phyloP scores from a whole-genome alignment of 208 protist genomes.

The Phytomonas francai region DNA sequence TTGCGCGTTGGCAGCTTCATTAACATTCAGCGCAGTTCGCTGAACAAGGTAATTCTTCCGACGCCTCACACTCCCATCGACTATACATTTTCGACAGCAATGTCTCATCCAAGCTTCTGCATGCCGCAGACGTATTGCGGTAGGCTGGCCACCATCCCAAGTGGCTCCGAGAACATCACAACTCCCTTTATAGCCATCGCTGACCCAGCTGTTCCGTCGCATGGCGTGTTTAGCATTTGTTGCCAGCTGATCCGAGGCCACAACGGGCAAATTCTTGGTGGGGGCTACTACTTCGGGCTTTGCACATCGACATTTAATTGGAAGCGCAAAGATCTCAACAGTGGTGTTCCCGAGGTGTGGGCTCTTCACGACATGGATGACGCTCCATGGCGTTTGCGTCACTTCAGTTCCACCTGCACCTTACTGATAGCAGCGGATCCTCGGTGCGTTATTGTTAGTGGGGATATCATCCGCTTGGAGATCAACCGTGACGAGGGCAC shows the following conservation, averaged over 20 bases:
- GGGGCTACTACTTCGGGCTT: slow-evolving; percentile 86
- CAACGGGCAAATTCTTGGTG: slow-evolving; percentile 83
- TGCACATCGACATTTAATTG: slow-evolving; percentile 63
- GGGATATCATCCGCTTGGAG: slow-evolving; percentile 77
- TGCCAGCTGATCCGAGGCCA: slow-evolving; percentile 80
- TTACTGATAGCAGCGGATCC: slow-evolving; percentile 69
- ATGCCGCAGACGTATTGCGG: slow-evolving; percentile 71
- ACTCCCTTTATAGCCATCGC: slow-evolving; percentile 85
- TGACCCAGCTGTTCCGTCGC: slow-evolving; percentile 54
- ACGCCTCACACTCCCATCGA: slow-evolving; percentile 35
- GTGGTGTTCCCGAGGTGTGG: slow-evolving; percentile 68
- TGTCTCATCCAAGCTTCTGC: slow-evolving; percentile 67
- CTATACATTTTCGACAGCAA: slow-evolving; percentile 61
- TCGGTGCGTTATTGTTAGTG: slow-evolving; percentile 83
- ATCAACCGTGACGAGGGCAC: slow-evolving; percentile 68
- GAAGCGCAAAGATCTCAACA: slow-evolving; percentile 62
- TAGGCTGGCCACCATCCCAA: slow-evolving; percentile 67
- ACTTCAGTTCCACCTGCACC: slow-evolving; percentile 42
- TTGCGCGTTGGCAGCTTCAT: slow-evolving; percentile 57
- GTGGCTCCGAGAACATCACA: slow-evolving; percentile 38
- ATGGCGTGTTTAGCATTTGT: slow-evolving; percentile 56
- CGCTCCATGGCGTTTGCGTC: slow-evolving; percentile 67
- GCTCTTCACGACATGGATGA: slow-evolving; percentile 88
- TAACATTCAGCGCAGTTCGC: slow-evolving; percentile 31
- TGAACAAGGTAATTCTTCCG: slow-evolving; percentile 21